phyloP scores from a whole-genome alignment of 169 alveolate genomes.

The Plasmodium coatneyi region DNA sequence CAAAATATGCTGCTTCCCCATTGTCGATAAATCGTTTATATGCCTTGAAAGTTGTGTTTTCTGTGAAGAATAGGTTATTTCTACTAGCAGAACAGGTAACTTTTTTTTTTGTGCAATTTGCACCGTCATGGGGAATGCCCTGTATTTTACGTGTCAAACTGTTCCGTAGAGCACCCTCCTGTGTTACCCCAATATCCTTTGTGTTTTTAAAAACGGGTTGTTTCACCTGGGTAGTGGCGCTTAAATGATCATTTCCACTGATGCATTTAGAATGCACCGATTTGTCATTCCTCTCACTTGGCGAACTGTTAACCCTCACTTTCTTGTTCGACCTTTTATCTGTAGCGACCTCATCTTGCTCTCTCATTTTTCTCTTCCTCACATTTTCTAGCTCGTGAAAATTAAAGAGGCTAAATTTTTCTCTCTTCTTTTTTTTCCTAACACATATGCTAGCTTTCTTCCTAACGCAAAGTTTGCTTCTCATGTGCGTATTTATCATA shows the following conservation, averaged over 20 bases:
- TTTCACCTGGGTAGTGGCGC: background rate
- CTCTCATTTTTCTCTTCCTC: slow-evolving; percentile 8
- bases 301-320: background rate
- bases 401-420: slow-evolving; percentile 11
- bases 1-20: background rate
- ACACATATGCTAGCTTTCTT: background rate
- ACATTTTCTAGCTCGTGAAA: slow-evolving; percentile 13
- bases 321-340: background rate
- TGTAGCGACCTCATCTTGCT: background rate
- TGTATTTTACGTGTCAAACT: background rate
- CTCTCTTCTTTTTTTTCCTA: background rate
- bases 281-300: background rate
- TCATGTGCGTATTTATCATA: background rate
- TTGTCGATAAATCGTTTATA: slow-evolving; percentile 21
- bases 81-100: background rate
- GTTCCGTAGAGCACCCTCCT: background rate
- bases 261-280: background rate
- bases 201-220: background rate
- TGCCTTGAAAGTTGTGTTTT: background rate
- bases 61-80: background rate
- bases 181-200: background rate
- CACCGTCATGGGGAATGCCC: background rate
- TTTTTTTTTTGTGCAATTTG: background rate
- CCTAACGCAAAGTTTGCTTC: background rate
- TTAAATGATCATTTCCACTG: background rate